Conservation (phyloP, 2,329 filamentous ascomycete genomes). For the Alternaria brassicicola region DNA sequence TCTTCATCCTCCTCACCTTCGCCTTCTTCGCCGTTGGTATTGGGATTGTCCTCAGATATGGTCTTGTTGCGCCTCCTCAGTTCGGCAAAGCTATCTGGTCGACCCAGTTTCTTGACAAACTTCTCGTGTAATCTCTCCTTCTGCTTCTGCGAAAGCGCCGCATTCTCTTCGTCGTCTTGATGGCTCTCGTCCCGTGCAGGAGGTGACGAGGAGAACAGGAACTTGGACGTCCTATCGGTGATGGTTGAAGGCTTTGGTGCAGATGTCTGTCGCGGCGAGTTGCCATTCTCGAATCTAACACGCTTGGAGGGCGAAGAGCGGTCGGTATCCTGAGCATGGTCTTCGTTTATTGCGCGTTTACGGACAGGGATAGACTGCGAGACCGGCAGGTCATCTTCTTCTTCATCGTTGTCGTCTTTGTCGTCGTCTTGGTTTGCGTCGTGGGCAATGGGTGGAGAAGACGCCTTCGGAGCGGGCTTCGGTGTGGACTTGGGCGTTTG, state of each 20-base stretch:
- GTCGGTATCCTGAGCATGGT: conserved; percentile 39
- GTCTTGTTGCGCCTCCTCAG: conserved; percentile 66
- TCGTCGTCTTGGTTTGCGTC: conserved; percentile 3
- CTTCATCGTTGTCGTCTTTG: conserved; percentile 18
- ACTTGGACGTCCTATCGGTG: conserved; percentile 62
- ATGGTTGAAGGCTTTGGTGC: conserved; percentile 43
- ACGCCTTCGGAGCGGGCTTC: conserved; percentile 16
- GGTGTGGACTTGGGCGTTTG: conserved; percentile 40
- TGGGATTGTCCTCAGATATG: conserved; percentile 60
- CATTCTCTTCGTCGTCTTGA: conserved; percentile 51
- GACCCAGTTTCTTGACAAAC: conserved; percentile 89
- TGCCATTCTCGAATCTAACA: conserved; percentile 32
- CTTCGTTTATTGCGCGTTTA: conserved; percentile 48
- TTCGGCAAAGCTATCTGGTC: conserved; percentile 77
- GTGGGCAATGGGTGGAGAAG: conserved; percentile 30
- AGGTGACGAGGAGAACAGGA: conserved; percentile 62
- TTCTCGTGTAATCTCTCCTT: conserved; percentile 78
- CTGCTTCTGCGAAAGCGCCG: conserved; percentile 60
- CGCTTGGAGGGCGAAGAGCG: conserved; percentile 48
- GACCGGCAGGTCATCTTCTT: conserved; percentile 23
- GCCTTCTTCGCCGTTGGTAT: conserved; percentile 58
- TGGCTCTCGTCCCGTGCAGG: conserved; percentile 37
- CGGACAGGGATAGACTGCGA: conserved; percentile 13
- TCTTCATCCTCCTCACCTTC: conserved; percentile 63
- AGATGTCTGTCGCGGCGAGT: conserved; percentile 30